Percentiles rank a stretch among this genome's conserved stretches.
Conservation (phyloP, 345 rosid genomes). For the Geranium rotundifolium region DNA sequence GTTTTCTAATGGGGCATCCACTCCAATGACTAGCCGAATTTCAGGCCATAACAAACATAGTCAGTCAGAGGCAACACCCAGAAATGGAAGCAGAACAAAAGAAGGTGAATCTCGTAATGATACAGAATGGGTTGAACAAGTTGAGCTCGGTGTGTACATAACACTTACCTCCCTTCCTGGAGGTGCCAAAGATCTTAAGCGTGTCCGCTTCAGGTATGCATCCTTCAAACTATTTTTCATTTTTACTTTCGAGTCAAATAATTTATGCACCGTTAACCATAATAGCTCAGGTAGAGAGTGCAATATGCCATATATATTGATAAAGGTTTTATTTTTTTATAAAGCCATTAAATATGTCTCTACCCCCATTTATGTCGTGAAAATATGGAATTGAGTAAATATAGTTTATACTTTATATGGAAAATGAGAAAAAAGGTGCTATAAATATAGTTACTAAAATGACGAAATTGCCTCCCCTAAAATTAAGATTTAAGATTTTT, state of each 20-base stretch:
- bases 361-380: no score
- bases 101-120: constrained; percentile 60
- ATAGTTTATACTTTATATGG: not conserved
- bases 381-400: not conserved
- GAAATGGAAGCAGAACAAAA: constrained; percentile 48
- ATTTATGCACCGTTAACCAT: not conserved
- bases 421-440: no score
- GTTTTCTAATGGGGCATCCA: constrained; percentile 45
- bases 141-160: constrained; percentile 91
- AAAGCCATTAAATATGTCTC: no score
- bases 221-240: not conserved
- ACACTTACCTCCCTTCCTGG: constrained; percentile 82
- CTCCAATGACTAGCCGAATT: constrained; percentile 30
- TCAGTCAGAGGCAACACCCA: constrained; percentile 42
- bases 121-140: constrained; percentile 93
- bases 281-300: no score
- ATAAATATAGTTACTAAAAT: no score
- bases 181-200: constrained; percentile 86
- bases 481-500: no score
- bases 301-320: no score
- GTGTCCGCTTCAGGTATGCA: constrained; percentile 93
- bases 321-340: no score
- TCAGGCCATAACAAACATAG: constrained; percentile 40
- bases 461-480: no score
- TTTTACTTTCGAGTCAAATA: not conserved